A percentile compares a stretch with the other conserved stretches of the same genome.
phyloP scores from a whole-genome alignment of 495 filamentous ascomycete species.

The Paragyromitra xinjiangensis region DNA sequence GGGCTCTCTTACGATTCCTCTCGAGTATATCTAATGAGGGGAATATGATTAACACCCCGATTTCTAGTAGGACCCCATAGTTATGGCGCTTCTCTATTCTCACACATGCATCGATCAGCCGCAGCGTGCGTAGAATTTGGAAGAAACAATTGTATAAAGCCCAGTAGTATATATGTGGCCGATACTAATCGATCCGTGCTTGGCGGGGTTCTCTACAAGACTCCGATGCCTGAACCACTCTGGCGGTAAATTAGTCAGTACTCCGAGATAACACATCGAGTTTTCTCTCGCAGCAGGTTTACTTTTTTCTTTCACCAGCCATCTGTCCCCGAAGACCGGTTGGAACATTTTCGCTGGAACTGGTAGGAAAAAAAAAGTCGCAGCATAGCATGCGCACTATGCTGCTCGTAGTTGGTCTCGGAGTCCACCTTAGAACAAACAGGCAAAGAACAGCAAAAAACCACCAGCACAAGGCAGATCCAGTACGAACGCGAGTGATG shows the following conservation, averaged over 20 bases:
- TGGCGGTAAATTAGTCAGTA: conserved; percentile 40
- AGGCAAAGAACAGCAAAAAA: neutral
- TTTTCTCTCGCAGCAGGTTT: conserved; percentile 12
- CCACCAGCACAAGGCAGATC: neutral
- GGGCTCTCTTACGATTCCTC: conserved; percentile 3
- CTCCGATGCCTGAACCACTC: conserved; percentile 13
- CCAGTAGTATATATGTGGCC: conserved; percentile 15
- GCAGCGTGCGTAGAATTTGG: conserved; percentile 8
- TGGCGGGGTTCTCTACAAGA: neutral
- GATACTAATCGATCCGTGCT: conserved; percentile 12
- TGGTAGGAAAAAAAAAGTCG: neutral
- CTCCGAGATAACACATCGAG: conserved; percentile 12
- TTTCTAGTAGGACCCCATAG: neutral
- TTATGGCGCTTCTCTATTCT: neutral
- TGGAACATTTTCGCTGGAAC: neutral
- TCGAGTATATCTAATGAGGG: neutral
- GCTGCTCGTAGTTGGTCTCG: neutral
- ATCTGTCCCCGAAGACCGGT: conserved; percentile 20
- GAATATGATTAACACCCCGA: neutral
- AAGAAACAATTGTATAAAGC: neutral
- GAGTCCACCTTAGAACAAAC: neutral
- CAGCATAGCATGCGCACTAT: neutral
- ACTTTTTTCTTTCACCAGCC: conserved; percentile 18
- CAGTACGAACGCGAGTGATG: neutral
- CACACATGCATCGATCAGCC: conserved; percentile 12